phyloP scores from a whole-genome alignment of 2,329 filamentous ascomycete genomes.

The Chrysoporthe cubensis region DNA sequence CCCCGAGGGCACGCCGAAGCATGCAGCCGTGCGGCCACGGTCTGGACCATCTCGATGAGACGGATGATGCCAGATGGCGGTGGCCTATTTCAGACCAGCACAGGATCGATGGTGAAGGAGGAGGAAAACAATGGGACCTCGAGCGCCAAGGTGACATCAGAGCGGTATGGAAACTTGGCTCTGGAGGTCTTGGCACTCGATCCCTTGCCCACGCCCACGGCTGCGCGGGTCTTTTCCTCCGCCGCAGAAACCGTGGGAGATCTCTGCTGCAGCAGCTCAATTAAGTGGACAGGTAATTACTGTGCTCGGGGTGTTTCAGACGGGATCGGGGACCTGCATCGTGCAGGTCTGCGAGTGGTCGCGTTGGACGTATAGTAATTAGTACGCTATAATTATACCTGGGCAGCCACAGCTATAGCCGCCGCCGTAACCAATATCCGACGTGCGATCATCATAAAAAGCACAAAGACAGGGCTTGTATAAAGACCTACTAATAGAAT shows the following conservation, averaged over 20 bases:
- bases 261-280: background rate
- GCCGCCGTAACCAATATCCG: too few relatives aligned
- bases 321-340: background rate
- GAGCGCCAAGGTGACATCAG: slow-evolving; percentile 8
- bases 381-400: too few relatives aligned
- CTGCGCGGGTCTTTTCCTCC: slow-evolving; percentile 4
- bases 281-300: too few relatives aligned
- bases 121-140: background rate
- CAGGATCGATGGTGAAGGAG: background rate
- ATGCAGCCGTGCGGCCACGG: too few relatives aligned
- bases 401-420: too few relatives aligned
- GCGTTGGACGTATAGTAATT: too few relatives aligned
- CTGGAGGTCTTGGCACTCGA: slow-evolving; percentile 7
- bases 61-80: background rate
- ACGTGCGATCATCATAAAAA: too few relatives aligned
- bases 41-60: background rate
- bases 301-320: background rate
- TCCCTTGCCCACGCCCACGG: background rate
- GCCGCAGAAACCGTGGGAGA: background rate
- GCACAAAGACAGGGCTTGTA: too few relatives aligned
- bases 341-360: too few relatives aligned
- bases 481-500: too few relatives aligned
- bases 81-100: background rate
- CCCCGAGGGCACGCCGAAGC: too few relatives aligned
- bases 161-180: slow-evolving; percentile 13